Evolutionary conservation across 2,329 filamentous ascomycete species (phyloP), one percentile per base, ranked within the genome.

Genomic region (Ophiostoma australiae): DNA sequence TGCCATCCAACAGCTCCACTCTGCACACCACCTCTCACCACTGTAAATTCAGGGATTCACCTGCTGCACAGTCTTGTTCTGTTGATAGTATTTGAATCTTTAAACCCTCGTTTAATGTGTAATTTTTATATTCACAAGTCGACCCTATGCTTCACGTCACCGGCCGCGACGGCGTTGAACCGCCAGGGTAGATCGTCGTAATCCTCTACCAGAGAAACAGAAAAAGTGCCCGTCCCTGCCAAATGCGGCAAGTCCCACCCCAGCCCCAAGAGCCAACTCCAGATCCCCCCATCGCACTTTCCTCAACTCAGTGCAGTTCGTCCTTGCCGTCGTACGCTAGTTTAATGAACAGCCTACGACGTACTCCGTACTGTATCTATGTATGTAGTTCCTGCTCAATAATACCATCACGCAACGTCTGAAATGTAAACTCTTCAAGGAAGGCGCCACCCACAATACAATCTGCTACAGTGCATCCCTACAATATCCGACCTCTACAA

Each of bases 161-260:
- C 6, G 61, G 58, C n/a, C 58, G 27, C 27, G 27, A 63, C 55
- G 13, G 55, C 27, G 8, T 58, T 8, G n/a, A 58, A 27, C n/a
- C 52, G 13, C 17, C n/a, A 55, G 52, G 5, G 33, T 37, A 65
- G 61, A 65, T 65, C 61, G 17, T 65, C 61, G 61, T 39, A 35
- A 67, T 55, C 61, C 61, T 37, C 68, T 58, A 3, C 10, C 2
- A 27, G 35, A 44, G 11, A 70, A 31, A 27, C 55, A 41, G 41
- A 52, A 10, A 48, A 70, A 63, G 41, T 35, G 17, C 35, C 39
- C 8, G 35, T 52, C 58, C 27, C 48, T 23, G 65, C 71, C 69
- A 55, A 23, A 70, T 70, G 68, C 67, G 55, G 71, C 69, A 70
- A 68, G 71, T 67, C 58, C 71, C 71, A 66, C 71, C 23, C 65